Percentiles rank a stretch among this genome's conserved stretches.
Conservation (phyloP, 768 basidiomycete species). For the Amanita pallidorosea region DNA sequence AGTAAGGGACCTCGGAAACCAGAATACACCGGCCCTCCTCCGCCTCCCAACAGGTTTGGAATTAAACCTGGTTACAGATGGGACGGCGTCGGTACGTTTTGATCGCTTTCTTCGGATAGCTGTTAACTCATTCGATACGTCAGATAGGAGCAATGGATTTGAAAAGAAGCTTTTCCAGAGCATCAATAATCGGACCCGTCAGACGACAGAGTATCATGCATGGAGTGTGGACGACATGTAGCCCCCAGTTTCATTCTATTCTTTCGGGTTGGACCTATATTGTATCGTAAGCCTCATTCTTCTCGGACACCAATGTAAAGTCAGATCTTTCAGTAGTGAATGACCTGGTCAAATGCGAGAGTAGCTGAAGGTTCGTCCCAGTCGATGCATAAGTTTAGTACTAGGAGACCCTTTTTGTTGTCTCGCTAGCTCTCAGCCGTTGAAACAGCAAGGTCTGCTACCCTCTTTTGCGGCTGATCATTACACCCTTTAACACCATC, state of each 20-base stretch:
- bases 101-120: not conserved
- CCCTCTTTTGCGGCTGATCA: no score
- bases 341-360: not conserved
- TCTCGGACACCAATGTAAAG: not conserved
- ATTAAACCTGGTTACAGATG: conserved; percentile 95
- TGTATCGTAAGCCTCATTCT: not conserved
- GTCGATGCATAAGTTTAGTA: no score
- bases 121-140: conserved; percentile 1
- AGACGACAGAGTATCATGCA: conserved; percentile 60
- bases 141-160: conserved; percentile 89
- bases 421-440: no score
- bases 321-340: not conserved
- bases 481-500: no score
- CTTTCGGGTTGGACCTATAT: not conserved
- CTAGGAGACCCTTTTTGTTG: no score
- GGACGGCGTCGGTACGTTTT: conserved; percentile 86
- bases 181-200: conserved; percentile 64
- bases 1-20: conserved; percentile 72
- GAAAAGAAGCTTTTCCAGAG: conserved; percentile 88
- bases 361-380: not conserved
- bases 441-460: no score
- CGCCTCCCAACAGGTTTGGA: conserved; percentile 90
- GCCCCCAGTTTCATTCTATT: not conserved
- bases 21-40: conserved; percentile 77
- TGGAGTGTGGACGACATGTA: conserved; percentile 96